These are phyloP conservation scores for Astraeus odoratus DNA, from an alignment of 768 basidiomycete genomes.

Conservation along the genomic window DNA sequence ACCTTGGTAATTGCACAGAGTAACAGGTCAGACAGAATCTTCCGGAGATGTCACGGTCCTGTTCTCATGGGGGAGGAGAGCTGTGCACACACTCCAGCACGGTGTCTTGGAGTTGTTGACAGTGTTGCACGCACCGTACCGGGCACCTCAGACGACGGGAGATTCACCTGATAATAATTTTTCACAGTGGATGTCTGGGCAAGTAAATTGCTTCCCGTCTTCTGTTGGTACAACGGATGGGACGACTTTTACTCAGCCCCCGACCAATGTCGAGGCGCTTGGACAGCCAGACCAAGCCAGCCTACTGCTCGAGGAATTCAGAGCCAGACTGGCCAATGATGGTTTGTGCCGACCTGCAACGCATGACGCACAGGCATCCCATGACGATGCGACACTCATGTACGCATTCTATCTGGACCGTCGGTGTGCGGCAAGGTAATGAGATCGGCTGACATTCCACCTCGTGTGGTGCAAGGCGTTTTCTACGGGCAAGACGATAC, in stretches of 20 bases:
- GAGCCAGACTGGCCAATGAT: slow-evolving; percentile 38
- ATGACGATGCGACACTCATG: slow-evolving; percentile 64
- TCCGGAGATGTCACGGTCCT: too few species aligned
- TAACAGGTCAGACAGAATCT: too few species aligned
- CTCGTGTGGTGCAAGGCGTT: slow-evolving; percentile 41
- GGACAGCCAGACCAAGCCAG: neutral
- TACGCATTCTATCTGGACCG: slow-evolving; percentile 27
- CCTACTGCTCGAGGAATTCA: slow-evolving; percentile 41
- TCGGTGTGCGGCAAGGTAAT: neutral
- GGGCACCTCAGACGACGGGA: too few species aligned
- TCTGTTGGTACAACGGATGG: neutral
- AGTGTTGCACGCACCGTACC: too few species aligned
- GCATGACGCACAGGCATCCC: slow-evolving; percentile 35
- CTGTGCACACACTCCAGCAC: too few species aligned
- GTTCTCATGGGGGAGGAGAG: too few species aligned
- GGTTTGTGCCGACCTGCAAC: slow-evolving; percentile 43
- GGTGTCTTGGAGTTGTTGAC: too few species aligned
- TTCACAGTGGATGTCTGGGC: neutral
- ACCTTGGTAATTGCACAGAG: too few species aligned
- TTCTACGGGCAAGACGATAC: slow-evolving; percentile 73
- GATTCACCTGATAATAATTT: too few species aligned
- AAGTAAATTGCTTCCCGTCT: neutral
- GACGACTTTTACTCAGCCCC: neutral
- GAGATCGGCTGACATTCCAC: neutral
- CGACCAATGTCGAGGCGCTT: neutral